These are phyloP conservation scores for Rasamsonia emersonii DNA, from an alignment of 2,329 filamentous ascomycete species.

Conservation along the genomic window DNA sequence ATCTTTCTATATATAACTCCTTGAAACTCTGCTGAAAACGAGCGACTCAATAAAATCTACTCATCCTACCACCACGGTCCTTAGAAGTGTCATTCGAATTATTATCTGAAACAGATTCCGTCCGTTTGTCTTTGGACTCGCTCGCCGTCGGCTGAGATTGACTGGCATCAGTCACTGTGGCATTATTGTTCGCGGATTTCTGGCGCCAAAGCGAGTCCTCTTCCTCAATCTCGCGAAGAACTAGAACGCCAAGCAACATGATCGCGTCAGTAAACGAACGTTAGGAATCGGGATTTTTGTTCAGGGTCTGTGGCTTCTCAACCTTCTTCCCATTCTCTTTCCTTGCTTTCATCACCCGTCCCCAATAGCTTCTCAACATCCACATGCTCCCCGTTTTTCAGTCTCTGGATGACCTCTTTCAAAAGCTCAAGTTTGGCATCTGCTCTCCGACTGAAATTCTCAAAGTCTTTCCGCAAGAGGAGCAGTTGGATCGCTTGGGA, in stretches of 20 bases:
- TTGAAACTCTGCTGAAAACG: too few relatives aligned
- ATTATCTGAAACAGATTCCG: too few relatives aligned
- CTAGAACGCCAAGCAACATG: constrained; percentile 13
- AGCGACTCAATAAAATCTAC: too few relatives aligned
- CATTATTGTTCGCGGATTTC: constrained; percentile 12
- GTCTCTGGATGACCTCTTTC: constrained; percentile 50
- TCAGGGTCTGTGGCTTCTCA: constrained; percentile 20
- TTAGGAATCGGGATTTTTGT: neutral
- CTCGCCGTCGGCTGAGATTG: neutral
- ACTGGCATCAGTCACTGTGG: neutral
- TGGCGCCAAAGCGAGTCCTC: constrained; percentile 32
- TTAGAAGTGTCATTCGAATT: neutral
- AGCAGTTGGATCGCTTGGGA: constrained; percentile 95
- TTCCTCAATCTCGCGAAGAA: constrained; percentile 31
- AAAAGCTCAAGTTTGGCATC: constrained; percentile 71
- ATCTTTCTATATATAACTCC: too few relatives aligned
- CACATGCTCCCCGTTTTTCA: constrained; percentile 50
- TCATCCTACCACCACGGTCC: too few relatives aligned
- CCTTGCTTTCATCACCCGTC: constrained; percentile 63
- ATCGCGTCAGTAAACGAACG: constrained; percentile 6
- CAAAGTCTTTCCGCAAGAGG: constrained; percentile 64
- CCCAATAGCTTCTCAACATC: constrained; percentile 79
- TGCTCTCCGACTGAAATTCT: constrained; percentile 63
- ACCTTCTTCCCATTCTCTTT: constrained; percentile 85
- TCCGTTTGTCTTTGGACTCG: too few relatives aligned